Conservation (phyloP, 495 filamentous ascomycete genomes). For the Neurospora cerealis region DNA sequence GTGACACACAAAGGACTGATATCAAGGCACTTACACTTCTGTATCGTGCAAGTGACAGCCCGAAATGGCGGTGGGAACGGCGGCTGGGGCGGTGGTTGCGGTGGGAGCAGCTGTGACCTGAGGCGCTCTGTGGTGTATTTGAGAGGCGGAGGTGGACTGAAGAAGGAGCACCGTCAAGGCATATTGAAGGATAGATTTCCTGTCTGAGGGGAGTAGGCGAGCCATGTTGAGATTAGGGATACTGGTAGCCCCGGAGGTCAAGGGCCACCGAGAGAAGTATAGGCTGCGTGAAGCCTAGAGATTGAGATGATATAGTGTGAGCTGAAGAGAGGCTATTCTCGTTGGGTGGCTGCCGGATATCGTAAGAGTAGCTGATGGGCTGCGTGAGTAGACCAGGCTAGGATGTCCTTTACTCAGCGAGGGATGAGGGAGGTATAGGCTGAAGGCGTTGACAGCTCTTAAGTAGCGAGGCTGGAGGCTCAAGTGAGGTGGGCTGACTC, state of each 20-base stretch:
- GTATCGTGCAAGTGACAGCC: slow-evolving; percentile 7
- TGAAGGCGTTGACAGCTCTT: not conserved
- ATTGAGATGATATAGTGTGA: not conserved
- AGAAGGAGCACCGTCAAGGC: slow-evolving; percentile 5
- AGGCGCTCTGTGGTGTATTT: slow-evolving; percentile 5
- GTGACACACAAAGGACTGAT: not conserved
- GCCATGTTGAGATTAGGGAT: slow-evolving; percentile 4
- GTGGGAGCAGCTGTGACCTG: slow-evolving; percentile 3
- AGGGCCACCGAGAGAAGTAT: not conserved
- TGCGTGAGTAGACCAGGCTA: not conserved
- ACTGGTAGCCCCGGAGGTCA: not conserved
- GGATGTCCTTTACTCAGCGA: not conserved
- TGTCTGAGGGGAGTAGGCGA: not conserved
- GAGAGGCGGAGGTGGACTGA: slow-evolving; percentile 1
- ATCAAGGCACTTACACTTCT: not conserved
- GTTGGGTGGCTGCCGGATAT: not conserved
- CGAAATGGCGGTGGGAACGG: slow-evolving; percentile 11
- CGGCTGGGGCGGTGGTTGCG: not conserved
- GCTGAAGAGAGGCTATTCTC: not conserved
- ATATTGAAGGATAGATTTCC: slow-evolving; percentile 6
- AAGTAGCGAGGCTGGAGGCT: not conserved
- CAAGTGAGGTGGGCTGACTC: not conserved
- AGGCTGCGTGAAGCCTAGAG: not conserved
- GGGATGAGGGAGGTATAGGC: not conserved
- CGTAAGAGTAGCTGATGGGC: not conserved